Evolutionary conservation across 305 asterid genomes (phyloP), one percentile per base, ranked within the genome.

Genomic region (Fraxinus baroniana): DNA sequence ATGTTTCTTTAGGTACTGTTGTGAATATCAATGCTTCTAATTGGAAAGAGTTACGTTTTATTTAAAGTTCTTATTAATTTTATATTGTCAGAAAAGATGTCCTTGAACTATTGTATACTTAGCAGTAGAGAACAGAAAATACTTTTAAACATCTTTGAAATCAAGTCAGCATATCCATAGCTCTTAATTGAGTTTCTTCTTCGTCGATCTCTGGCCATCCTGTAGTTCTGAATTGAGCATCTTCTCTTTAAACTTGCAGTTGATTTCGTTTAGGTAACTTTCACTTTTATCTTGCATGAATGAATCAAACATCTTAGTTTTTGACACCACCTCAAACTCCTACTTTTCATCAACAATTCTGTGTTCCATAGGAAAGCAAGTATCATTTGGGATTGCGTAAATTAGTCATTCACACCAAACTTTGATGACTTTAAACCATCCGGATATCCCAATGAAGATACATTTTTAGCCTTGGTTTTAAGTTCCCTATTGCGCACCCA

Each of bases 1-100:
- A 30, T 30, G 76, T 71, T 71, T 71, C 24, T 71, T 85, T 77
- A 70, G 64, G 83, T 46, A 60, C 75, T 80, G 28, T 82, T 81
- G 64, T 77, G 36, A 32, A 30, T 70, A 1, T 26, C n/a, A 30
- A 52, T 77, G 44, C 24, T 12, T 49, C 72, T 52, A 12, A 28
- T 12, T 13, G 3, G 3, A 0, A 15, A 28, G 20, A 24, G 32
- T 10, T 64, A 64, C 5, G 5, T 64, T 64, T 62, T 22, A 62
- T 62, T 24, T 62, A 62, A 22, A 64, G 5, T 55, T 55, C 24
- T 55, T 44, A 7, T 60, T 60, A 60, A 20, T 20, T 60, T 7
- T 60, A 60, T 2, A 60, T 20, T 8, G 70, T 20, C 15, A 20
- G 12, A 44, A 44, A 39, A 10, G 52, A 44, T 12, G 30, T 3